Percentiles rank a stretch among this genome's conserved stretches.
Evolutionary conservation across 495 filamentous ascomycete genomes (phyloP).

Genomic region (Amniculicola lignicola): DNA sequence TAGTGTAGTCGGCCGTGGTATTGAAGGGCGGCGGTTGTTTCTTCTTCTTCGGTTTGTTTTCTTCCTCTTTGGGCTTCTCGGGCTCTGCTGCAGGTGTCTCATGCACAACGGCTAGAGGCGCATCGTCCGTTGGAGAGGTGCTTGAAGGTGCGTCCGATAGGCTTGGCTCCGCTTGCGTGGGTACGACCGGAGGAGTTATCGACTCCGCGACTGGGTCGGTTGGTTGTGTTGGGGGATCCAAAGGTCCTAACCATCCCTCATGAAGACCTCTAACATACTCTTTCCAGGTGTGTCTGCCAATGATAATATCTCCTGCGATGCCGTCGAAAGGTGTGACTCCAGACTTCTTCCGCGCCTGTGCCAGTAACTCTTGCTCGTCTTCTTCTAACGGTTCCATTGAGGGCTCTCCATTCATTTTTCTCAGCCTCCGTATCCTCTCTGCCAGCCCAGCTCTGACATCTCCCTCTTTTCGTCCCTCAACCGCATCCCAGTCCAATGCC

Average conservation of each 20-base stretch:
- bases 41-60: constrained; percentile 51
- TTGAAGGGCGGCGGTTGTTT: constrained; percentile 63
- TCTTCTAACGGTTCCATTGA: constrained; percentile 50
- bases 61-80: constrained; percentile 41
- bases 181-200: background rate
- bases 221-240: constrained; percentile 51
- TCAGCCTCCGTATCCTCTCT: constrained; percentile 68
- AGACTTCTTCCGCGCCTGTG: constrained; percentile 40
- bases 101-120: constrained; percentile 34
- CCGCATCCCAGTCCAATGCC: constrained; percentile 89
- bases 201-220: constrained; percentile 7
- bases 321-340: constrained; percentile 70
- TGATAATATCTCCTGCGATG: constrained; percentile 75
- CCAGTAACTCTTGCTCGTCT: constrained; percentile 38
- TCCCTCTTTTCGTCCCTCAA: constrained; percentile 85
- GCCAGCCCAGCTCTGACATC: constrained; percentile 80
- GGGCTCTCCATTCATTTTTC: constrained; percentile 56
- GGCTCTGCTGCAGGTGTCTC: constrained; percentile 43
- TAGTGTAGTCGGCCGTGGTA: constrained; percentile 62
- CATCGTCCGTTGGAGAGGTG: constrained; percentile 35
- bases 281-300: constrained; percentile 95
- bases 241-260: constrained; percentile 92
- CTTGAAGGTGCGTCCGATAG: constrained; percentile 2
- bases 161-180: too few relatives aligned
- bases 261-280: constrained; percentile 92